Conservation (phyloP, 371 early-diverging fungal species). For the Batkoa obscura region DNA sequence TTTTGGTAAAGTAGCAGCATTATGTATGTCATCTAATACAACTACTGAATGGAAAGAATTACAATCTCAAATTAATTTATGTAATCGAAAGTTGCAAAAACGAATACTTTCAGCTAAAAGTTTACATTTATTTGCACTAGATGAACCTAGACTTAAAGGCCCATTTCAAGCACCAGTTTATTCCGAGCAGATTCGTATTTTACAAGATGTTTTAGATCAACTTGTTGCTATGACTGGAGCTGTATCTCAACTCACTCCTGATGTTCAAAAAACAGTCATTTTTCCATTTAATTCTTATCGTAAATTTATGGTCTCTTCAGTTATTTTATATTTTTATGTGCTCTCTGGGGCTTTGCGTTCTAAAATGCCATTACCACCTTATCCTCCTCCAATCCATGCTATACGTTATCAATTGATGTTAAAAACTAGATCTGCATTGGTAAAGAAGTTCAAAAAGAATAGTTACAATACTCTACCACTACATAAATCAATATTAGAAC, state of each 20-base stretch:
- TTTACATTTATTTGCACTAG: not conserved
- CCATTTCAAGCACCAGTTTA: slow-evolving; percentile 34
- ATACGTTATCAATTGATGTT: slow-evolving; percentile 4
- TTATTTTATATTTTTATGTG: slow-evolving; percentile 19
- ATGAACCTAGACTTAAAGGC: slow-evolving; percentile 32
- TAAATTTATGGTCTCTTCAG: slow-evolving; percentile 29
- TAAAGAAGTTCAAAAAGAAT: not conserved
- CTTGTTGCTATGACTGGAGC: slow-evolving; percentile 29
- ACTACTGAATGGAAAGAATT: slow-evolving; percentile 8
- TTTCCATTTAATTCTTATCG: slow-evolving; percentile 20
- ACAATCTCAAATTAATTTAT: not conserved
- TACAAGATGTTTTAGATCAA: slow-evolving; percentile 29
- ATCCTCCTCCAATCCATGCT: slow-evolving; percentile 9
- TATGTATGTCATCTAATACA: slow-evolving; percentile 10
- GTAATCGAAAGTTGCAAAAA: not conserved
- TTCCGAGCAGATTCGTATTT: slow-evolving; percentile 25
- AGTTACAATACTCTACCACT: not conserved
- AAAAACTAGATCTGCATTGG: not conserved
- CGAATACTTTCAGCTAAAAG: not conserved
- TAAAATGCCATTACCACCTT: slow-evolving; percentile 24
- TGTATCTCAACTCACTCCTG: slow-evolving; percentile 20
- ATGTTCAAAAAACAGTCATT: slow-evolving; percentile 16
- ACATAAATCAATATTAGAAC: not conserved
- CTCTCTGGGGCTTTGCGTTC: slow-evolving; percentile 20
- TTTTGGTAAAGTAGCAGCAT: slow-evolving; percentile 13